Evolutionary conservation across 495 filamentous ascomycete species (phyloP), one percentile per base, ranked within the genome.

Genomic region (Endocarpon pusillum): DNA sequence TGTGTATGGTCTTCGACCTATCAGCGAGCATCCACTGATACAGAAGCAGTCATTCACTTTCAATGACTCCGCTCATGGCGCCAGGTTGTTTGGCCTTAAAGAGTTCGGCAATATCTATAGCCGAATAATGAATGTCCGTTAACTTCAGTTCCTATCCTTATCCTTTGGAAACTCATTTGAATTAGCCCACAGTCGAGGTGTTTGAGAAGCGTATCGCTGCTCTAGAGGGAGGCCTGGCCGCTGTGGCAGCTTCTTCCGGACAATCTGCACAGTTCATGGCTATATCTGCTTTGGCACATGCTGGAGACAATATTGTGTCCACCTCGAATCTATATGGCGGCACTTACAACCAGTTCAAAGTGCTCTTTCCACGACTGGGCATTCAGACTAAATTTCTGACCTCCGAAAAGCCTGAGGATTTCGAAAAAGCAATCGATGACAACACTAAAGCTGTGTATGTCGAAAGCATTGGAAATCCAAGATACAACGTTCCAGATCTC

Each of bases 81-180:
- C 91, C 33, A 75, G 87, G 48, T 76, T 97, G 17, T 97, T 97
- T 51, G 83, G 83, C 44, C 83, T 97, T 58, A 92, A 94, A 54
- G 87, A 94, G 55, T 87, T 91, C 52, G 91, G 87, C 52, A 94
- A 97, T 58, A 94, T 97, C 60, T 97, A 97, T 66, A 84, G 77
- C 47, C 78, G 89, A 37, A 89, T 97, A 45, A 92, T 91, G 84
- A 97, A 97, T 54, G 70, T 73, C 53, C 34, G 56, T 45, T 38
- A 32, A 25, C 39, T 30, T 19, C 23, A 23, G 12, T 19, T 36
- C 31, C n/a, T 1, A 11, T 3, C 2, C 14, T 4, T 5, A 20
- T 24, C 33, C 32, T 21, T 3, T 20, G 28, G n/a, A 35, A 9
- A 32, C 9, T 10, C 16, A 24, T 16, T 26, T 32, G 29, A 16